A percentile compares a stretch with the other conserved stretches of the same genome.
Conservation (phyloP, 768 basidiomycete genomes). For the Psilocybe subaeruginosa region DNA sequence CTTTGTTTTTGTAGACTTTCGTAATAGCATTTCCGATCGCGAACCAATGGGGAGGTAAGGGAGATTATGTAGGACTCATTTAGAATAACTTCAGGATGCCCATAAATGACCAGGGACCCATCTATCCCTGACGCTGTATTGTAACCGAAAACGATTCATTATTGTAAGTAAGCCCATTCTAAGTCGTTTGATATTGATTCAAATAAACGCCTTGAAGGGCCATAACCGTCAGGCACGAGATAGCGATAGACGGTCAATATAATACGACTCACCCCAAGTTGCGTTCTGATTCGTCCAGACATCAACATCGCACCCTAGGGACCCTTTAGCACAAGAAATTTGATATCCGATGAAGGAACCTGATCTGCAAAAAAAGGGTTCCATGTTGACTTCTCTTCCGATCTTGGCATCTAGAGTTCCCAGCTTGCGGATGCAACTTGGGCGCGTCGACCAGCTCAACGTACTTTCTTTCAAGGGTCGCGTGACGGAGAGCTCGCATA, state of each 20-base stretch:
- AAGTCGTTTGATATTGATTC: conserved; percentile 29
- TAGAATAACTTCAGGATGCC: neutral
- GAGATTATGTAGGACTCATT: neutral
- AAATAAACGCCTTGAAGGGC: conserved; percentile 25
- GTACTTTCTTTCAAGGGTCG: conserved; percentile 25
- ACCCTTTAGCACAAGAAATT: conserved; percentile 26
- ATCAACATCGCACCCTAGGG: conserved; percentile 25
- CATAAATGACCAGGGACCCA: neutral
- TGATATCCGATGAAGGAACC: conserved; percentile 29
- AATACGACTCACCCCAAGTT: conserved; percentile 28
- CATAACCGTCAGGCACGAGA: neutral
- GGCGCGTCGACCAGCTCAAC: conserved; percentile 26
- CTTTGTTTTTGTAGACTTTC: neutral
- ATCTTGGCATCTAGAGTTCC: conserved; percentile 24
- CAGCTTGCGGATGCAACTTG: conserved; percentile 20
- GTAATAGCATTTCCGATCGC: neutral
- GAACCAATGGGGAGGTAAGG: neutral
- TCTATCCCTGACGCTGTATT: neutral
- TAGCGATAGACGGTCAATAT: neutral
- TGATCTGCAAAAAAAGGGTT: conserved; percentile 26
- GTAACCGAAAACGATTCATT: no score
- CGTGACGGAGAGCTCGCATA: conserved; percentile 26
- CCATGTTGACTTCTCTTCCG: conserved; percentile 26
- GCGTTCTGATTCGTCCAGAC: conserved; percentile 33
- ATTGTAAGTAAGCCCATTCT: neutral